phyloP scores from a whole-genome alignment of 2,329 filamentous ascomycete species.

The Plenodomus lindquistii region DNA sequence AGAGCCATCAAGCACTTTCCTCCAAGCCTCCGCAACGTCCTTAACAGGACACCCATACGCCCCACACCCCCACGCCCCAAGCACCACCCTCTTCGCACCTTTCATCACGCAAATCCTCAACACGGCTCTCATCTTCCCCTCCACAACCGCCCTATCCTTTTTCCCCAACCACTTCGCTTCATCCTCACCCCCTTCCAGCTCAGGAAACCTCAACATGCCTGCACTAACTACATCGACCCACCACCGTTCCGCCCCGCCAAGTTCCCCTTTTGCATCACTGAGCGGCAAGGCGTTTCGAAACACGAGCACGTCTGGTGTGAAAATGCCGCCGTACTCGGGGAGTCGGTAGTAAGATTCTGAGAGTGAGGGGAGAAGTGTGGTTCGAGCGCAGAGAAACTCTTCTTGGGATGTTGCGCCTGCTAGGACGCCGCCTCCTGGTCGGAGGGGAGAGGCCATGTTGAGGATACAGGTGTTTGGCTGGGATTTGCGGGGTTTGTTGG shows the following conservation, averaged over 20 bases:
- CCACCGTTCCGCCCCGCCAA: slow-evolving; percentile 56
- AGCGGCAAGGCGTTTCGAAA: slow-evolving; percentile 50
- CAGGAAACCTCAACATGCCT: slow-evolving; percentile 63
- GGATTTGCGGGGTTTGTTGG: slow-evolving; percentile 15
- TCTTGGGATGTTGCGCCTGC: slow-evolving; percentile 64
- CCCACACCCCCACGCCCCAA: slow-evolving; percentile 69
- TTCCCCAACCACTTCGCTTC: slow-evolving; percentile 27
- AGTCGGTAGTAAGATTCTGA: slow-evolving; percentile 63
- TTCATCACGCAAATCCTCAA: slow-evolving; percentile 54
- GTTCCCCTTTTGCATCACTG: slow-evolving; percentile 42
- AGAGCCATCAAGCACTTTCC: slow-evolving; percentile 33
- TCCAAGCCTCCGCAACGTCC: slow-evolving; percentile 63
- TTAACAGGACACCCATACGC: slow-evolving; percentile 65
- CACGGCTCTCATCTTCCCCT: slow-evolving; percentile 62
- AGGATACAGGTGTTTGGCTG: slow-evolving; percentile 56
- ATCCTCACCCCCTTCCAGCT: slow-evolving; percentile 52
- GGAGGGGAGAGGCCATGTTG: slow-evolving; percentile 67
- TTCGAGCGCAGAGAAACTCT: slow-evolving; percentile 64
- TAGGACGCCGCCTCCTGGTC: slow-evolving; percentile 64
- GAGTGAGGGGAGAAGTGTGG: slow-evolving; percentile 63
- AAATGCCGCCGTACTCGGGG: slow-evolving; percentile 61
- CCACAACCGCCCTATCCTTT: slow-evolving; percentile 56
- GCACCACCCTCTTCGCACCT: slow-evolving; percentile 55
- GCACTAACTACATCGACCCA: slow-evolving; percentile 63
- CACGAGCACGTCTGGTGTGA: slow-evolving; percentile 62